These are phyloP conservation scores for Santalum album DNA, from an alignment of 164 flowering plant species.

Conservation along the genomic window DNA sequence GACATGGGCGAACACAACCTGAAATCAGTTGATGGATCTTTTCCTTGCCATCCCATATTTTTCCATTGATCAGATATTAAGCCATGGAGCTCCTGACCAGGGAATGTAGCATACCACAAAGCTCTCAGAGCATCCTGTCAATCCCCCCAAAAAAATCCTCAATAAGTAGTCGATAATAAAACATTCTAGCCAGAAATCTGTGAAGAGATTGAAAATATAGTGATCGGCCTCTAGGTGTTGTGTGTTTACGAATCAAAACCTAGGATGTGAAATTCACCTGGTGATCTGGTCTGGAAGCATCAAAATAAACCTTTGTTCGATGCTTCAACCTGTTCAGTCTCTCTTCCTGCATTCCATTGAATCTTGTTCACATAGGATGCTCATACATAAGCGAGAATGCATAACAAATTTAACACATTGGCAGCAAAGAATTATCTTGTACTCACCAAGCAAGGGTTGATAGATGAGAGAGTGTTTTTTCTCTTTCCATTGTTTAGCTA, in stretches of 20 bases:
- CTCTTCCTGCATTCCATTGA: conserved; percentile 44
- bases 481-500: too few species aligned
- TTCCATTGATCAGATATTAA: conserved; percentile 89
- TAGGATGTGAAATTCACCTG: conserved; percentile 40
- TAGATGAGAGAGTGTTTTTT: neutral
- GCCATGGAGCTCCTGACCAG: conserved; percentile 59
- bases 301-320: conserved; percentile 62
- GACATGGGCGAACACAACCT: conserved; percentile 34
- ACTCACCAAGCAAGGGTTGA: neutral
- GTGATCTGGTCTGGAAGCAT: conserved; percentile 65
- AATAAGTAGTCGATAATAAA: conserved; percentile 1
- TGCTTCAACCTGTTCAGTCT: conserved; percentile 55
- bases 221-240: neutral
- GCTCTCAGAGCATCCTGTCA: conserved; percentile 78
- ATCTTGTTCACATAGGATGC: too few species aligned
- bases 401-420: neutral
- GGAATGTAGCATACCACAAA: conserved; percentile 77
- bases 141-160: conserved; percentile 4
- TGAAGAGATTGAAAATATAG: neutral
- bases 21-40: conserved; percentile 92
- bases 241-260: neutral
- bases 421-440: neutral
- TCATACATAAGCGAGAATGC: neutral
- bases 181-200: neutral
- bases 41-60: conserved; percentile 98